phyloP scores from a whole-genome alignment of 768 basidiomycete genomes.

The Lactarius evosmus region DNA sequence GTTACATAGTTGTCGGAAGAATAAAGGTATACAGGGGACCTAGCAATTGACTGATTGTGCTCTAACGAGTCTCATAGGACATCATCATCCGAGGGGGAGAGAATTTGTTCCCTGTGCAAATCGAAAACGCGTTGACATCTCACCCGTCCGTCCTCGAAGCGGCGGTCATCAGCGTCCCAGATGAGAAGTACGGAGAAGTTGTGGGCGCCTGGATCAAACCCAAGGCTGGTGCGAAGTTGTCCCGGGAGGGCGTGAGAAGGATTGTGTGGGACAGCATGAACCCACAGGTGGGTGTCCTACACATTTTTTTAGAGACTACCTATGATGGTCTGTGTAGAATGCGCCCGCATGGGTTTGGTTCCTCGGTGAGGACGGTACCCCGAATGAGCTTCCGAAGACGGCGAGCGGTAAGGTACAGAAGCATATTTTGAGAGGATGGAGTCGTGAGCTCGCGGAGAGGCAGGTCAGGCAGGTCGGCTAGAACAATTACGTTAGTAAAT shows the following conservation, averaged over 20 bases:
- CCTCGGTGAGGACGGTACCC: slow-evolving; percentile 58
- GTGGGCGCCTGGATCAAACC: slow-evolving; percentile 78
- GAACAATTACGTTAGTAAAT: neutral
- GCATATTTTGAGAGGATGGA: slow-evolving; percentile 70
- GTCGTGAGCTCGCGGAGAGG: slow-evolving; percentile 48
- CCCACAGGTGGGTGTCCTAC: slow-evolving; percentile 56
- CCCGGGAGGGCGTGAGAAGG: slow-evolving; percentile 51
- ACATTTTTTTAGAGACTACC: neutral
- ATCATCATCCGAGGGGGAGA: slow-evolving; percentile 87
- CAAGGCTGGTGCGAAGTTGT: slow-evolving; percentile 31
- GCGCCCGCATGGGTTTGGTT: slow-evolving; percentile 85
- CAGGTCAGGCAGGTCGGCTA: slow-evolving; percentile 39
- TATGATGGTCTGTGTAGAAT: slow-evolving; percentile 46
- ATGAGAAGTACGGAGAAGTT: slow-evolving; percentile 67
- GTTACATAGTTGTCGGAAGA: slow-evolving; percentile 64
- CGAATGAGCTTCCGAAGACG: slow-evolving; percentile 70
- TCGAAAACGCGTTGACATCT: slow-evolving; percentile 67
- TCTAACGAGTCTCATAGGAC: slow-evolving; percentile 43
- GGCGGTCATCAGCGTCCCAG: slow-evolving; percentile 69
- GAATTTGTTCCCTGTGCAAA: slow-evolving; percentile 83
- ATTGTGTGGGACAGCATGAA: slow-evolving; percentile 63
- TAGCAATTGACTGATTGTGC: neutral
- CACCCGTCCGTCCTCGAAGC: slow-evolving; percentile 63
- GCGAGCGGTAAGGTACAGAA: slow-evolving; percentile 88
- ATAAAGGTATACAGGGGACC: slow-evolving; percentile 54